Base-by-base conservation (phyloP, 768 basidiomycete genomes). In the Pleurotus platypus region DNA sequence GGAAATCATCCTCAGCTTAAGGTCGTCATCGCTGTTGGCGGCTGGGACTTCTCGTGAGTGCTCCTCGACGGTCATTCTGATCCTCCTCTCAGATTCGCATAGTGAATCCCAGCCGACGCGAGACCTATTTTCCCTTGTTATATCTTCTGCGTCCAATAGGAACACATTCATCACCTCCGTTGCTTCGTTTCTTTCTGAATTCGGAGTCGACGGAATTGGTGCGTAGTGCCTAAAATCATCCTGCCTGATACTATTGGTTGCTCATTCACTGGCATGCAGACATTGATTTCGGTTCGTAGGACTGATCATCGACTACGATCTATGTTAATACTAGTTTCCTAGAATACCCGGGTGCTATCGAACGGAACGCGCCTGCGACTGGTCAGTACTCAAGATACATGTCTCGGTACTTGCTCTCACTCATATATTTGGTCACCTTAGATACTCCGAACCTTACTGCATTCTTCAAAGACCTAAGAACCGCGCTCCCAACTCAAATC, bases 401-500 rank as follows among this genome's bases (percentile, higher is more conserved):
- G 11, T 1, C 43, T 24, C 15, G 1, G 3, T 18, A 15, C n/a
- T 40, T n/a, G 11, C 30, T 2, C 30, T 18, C 5, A 12, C 49
- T n/a, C 46, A 42, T 15, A 24, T 35, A 16, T 9, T 20, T 9
- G 13, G n/a, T 18, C 4, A 26, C 16, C 60, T 3, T 9, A 63
- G 62, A 66, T 38, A 66, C 64, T 1, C 64, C 64, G 12, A 64
- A 66, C 50, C 55, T 64, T 2, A 64, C 64, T 1, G 6, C 58
- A 3, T 60, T 63, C 40, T 62, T 66, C 58, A 37, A 46, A 15
- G 64, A 64, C 38, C 46, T 64, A 3, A 55, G 60, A 26, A 24
- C 64, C 1, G 58, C 46, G 27, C 58, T 66, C 15, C 46, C 49
- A 0, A 46, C 37, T 13, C 35, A 46, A 4, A 27, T 62, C 4